Conservation (phyloP, 2,329 filamentous ascomycete species). For the Fragosphaeria purpurea region DNA sequence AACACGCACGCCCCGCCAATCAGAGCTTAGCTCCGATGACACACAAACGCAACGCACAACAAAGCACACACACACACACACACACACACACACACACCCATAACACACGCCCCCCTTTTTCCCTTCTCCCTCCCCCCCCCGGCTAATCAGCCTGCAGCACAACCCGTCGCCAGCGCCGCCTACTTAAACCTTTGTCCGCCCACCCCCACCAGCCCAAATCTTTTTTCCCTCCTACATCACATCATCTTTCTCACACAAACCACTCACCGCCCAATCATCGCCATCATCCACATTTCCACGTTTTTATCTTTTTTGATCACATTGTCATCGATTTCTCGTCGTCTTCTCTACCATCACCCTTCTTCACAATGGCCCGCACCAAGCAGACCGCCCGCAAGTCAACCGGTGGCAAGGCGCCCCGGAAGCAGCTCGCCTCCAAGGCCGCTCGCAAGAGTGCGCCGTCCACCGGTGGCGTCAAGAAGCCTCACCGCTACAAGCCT, state of each 20-base stretch:
- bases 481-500: constrained; percentile 84
- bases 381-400: constrained; percentile 66
- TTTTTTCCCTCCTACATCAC: constrained; percentile 27
- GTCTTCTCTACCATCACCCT: constrained; percentile 2
- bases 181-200: constrained; percentile 30
- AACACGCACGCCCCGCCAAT: neutral
- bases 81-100: too few relatives aligned
- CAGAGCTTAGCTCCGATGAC: too few relatives aligned
- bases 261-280: constrained; percentile 21
- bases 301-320: constrained; percentile 15
- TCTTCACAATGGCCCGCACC: constrained; percentile 48
- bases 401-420: constrained; percentile 67
- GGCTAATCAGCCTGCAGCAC: constrained; percentile 26
- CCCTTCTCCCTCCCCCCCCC: neutral
- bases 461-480: constrained; percentile 94
- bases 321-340: neutral
- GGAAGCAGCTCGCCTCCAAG: constrained; percentile 99
- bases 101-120: too few relatives aligned
- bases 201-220: constrained; percentile 29
- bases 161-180: constrained; percentile 15
- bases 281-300: constrained; percentile 15
- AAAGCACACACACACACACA: too few relatives aligned
- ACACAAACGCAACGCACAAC: too few relatives aligned
- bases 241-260: constrained; percentile 27
- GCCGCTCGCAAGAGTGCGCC: constrained; percentile 96